Evolutionary conservation across 2,329 filamentous ascomycete genomes (phyloP).

Genomic region (Sordariomycetes sp.): DNA sequence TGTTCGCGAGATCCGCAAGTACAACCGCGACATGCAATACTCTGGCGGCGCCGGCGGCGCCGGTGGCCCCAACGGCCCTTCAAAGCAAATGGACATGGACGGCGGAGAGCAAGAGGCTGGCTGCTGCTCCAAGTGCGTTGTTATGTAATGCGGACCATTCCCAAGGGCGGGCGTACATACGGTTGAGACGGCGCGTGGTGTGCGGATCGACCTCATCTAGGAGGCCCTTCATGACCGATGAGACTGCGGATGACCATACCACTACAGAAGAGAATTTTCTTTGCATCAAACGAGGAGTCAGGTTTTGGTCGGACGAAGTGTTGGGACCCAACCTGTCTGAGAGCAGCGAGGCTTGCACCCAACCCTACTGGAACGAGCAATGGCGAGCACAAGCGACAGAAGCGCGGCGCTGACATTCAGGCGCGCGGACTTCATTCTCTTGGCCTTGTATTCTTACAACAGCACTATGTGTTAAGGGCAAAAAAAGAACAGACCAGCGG

Average conservation of each 20-base stretch:
- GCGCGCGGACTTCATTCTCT: too few relatives aligned
- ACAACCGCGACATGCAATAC: conserved; percentile 97
- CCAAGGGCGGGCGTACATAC: not conserved
- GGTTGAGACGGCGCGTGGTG: not conserved
- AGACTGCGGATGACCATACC: conserved; percentile 2
- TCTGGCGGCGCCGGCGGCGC: conserved; percentile 59
- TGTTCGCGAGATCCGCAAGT: conserved; percentile 93
- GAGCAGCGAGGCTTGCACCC: not conserved
- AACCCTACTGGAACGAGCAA: conserved; percentile 1
- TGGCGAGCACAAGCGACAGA: conserved; percentile 1
- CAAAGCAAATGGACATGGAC: conserved; percentile 72
- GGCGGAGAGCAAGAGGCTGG: conserved; percentile 59
- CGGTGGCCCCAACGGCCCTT: conserved; percentile 50
- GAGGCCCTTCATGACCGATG: not conserved
- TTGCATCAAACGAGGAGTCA: conserved; percentile 2
- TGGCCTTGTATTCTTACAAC: not conserved
- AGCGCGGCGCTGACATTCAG: too few relatives aligned
- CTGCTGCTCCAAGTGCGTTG: conserved; percentile 78
- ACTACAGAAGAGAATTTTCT: not conserved
- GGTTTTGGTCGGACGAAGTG: conserved; percentile 1
- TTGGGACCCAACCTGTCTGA: not conserved
- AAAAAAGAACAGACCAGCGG: not conserved
- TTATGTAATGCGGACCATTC: conserved; percentile 55
- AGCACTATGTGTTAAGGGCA: not conserved
- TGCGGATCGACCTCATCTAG: not conserved